Evolutionary conservation across 2,329 filamentous ascomycete species (phyloP), one percentile per base, ranked within the genome.

Genomic region (Botryosphaeria dothidea): DNA sequence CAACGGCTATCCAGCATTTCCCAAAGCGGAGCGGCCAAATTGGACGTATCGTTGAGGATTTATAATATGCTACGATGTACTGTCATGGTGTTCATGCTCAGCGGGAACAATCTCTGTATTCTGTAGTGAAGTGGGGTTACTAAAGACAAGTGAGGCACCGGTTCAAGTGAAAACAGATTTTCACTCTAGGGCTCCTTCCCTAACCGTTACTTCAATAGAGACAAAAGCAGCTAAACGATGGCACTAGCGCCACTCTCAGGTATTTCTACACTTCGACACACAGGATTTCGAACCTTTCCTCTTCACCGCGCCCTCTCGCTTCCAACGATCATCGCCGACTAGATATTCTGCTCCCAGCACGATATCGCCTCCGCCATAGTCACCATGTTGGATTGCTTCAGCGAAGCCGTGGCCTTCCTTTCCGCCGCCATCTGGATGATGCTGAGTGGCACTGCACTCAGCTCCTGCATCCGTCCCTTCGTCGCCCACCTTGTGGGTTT

Each of bases 371-470:
- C 29, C 9, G 38, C 21, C 21, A 29, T 9, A 36, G 38, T 38
- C 31, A 56, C 34, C 27, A 21, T 36, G 11, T n/a, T n/a, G n/a
- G 6, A 13, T 23, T 27, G 23, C 54, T 15, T n/a, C 15, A 7
- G n/a, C 54, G 36, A 58, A 41, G 36, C 43, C 54, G 54, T 58
- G 54, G 25, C 54, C 23, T 21, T 45, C 52, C 19, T 21, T 11
- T 36, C 49, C 46, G 15, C 25, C 7, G 34, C 31, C 19, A 38
- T 36, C 54, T 58, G 54, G 54, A 43, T 43, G 36, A 29, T 15
- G 36, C 54, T 58, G 54, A 43, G 54, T 34, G 25, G 54, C 54
- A 43, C 36, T 29, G 54, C 23, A 34, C 54, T 58, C 54, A 58
- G 51, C 31, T 56, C 51, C 51, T 21, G 38, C 54, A 58, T 43